phyloP scores from a whole-genome alignment of 352 stramenopile species.

The Globisporangium emineosum region DNA sequence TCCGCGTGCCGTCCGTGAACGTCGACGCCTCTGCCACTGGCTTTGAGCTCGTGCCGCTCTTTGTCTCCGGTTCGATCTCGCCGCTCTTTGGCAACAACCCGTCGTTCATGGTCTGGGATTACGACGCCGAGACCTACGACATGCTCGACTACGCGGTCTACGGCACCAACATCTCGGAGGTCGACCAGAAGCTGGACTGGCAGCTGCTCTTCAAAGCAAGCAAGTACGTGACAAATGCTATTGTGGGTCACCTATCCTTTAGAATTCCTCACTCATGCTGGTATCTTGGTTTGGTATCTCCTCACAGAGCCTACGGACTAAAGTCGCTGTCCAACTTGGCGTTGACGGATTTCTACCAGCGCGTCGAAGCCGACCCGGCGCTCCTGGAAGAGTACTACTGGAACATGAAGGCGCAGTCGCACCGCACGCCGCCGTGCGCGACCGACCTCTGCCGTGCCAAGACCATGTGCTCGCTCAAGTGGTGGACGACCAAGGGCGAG shows the following conservation, averaged over 20 bases:
- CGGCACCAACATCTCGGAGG: conserved; percentile 62
- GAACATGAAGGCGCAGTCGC: conserved; percentile 82
- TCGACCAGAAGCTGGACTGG: conserved; percentile 39
- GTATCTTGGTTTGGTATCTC: not conserved
- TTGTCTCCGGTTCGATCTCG: conserved; percentile 82
- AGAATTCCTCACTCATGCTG: not conserved
- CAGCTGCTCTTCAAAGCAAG: conserved; percentile 50
- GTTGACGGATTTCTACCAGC: conserved; percentile 43
- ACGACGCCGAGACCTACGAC: conserved; percentile 59
- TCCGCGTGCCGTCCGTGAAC: conserved; percentile 53
- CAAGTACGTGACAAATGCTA: conserved; percentile 14
- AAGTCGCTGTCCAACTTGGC: conserved; percentile 39
- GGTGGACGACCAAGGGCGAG: conserved; percentile 75
- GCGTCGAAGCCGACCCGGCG: conserved; percentile 41
- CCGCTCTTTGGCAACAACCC: conserved; percentile 90
- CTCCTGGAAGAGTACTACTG: conserved; percentile 75
- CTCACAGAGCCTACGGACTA: conserved; percentile 46
- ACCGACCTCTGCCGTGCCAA: conserved; percentile 47
- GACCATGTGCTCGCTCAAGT: conserved; percentile 71
- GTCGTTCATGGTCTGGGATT: conserved; percentile 88
- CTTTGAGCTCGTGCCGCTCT: conserved; percentile 60
- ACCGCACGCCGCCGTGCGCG: conserved; percentile 39
- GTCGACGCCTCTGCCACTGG: conserved; percentile 14
- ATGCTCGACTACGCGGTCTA: conserved; percentile 74
- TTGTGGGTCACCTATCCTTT: not conserved